phyloP scores from a whole-genome alignment of 2,329 filamentous ascomycete species.

The Colletotrichum tofieldiae region DNA sequence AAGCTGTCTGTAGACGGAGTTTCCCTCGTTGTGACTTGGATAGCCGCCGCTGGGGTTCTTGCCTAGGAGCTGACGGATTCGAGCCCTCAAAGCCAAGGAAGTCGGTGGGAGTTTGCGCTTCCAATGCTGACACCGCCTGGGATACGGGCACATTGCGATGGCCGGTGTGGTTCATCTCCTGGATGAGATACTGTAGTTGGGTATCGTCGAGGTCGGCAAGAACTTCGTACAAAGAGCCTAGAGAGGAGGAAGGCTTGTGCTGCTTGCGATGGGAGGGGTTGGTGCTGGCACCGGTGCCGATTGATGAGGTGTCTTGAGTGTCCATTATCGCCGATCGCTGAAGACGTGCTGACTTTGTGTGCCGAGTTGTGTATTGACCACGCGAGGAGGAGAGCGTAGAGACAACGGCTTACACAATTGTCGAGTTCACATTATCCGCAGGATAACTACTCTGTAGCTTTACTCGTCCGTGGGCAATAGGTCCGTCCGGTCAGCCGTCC shows the following conservation, averaged over 20 bases:
- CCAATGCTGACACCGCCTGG: constrained; percentile 37
- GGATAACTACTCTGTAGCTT: background rate
- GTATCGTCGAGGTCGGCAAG: constrained; percentile 41
- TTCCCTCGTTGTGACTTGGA: constrained; percentile 39
- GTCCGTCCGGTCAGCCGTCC: background rate
- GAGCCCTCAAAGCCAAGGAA: background rate
- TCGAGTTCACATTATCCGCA: background rate
- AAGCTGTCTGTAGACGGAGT: constrained; percentile 34
- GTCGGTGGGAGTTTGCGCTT: constrained; percentile 9
- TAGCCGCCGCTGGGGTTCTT: constrained; percentile 17
- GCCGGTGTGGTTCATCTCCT: constrained; percentile 42
- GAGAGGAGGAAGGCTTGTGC: constrained; percentile 26
- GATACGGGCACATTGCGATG: constrained; percentile 38
- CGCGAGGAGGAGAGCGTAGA: background rate
- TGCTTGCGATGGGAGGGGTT: constrained; percentile 3
- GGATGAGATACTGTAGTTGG: constrained; percentile 42
- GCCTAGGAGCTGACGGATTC: background rate
- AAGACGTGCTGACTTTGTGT: background rate
- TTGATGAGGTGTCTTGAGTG: background rate
- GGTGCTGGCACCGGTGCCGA: background rate
- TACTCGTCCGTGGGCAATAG: background rate
- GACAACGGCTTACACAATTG: background rate
- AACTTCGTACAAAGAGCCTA: constrained; percentile 38
- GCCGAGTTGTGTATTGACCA: no score
- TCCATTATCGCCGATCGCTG: background rate